Conservation (phyloP, 2,329 filamentous ascomycete species). For the Hymenoscyphus fraxineus region DNA sequence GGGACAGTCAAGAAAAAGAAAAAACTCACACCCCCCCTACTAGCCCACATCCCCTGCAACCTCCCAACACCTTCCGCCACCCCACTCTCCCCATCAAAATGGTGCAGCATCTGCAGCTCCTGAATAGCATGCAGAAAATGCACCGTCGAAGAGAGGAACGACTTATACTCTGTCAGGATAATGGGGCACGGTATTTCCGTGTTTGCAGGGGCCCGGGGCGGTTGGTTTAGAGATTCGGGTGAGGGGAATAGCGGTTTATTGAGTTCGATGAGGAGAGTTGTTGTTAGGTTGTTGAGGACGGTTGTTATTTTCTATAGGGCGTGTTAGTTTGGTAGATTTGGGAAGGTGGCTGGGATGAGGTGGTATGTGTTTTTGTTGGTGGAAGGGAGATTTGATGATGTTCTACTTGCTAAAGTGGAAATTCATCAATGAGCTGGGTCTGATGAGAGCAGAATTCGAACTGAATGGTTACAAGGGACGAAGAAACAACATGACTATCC, state of each 20-base stretch:
- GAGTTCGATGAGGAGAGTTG: constrained; percentile 24
- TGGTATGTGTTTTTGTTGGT: neutral
- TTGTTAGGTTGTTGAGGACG: constrained; percentile 10
- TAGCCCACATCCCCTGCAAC: constrained; percentile 35
- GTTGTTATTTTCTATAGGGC: constrained; percentile 9
- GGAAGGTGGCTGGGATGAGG: neutral
- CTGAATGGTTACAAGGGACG: neutral
- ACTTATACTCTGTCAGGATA: constrained; percentile 27
- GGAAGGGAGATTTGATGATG: neutral
- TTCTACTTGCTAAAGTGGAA: neutral
- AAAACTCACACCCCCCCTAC: constrained; percentile 29
- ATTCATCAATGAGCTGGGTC: neutral
- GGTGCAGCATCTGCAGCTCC: constrained; percentile 26
- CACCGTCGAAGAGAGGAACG: constrained; percentile 28
- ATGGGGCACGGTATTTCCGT: constrained; percentile 14
- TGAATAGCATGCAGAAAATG: constrained; percentile 30
- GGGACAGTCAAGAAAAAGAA: too few relatives aligned
- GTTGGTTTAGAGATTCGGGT: neutral
- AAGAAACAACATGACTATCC: neutral
- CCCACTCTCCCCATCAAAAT: constrained; percentile 21
- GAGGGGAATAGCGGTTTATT: constrained; percentile 20
- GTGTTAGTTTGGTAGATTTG: neutral
- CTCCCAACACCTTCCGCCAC: constrained; percentile 27
- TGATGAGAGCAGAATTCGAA: neutral
- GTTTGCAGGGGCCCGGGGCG: neutral